Conservation (phyloP, 441 rosid species). For the Melastoma candidum region DNA sequence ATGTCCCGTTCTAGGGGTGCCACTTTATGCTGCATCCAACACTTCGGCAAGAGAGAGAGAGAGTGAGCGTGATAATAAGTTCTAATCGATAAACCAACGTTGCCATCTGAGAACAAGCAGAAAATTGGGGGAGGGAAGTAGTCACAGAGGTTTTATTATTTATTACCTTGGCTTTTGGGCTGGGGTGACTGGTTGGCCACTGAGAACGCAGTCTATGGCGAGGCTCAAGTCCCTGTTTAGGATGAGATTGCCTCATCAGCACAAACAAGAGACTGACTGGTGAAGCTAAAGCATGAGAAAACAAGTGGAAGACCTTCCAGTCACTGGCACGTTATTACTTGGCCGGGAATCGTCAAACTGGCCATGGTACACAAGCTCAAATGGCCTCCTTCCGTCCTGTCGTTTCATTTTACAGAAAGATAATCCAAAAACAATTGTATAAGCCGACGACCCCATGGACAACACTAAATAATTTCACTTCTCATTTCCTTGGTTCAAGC, state of each 20-base stretch:
- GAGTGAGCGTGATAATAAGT: constrained; percentile 5
- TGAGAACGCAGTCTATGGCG: constrained; percentile 64
- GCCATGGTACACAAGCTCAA: constrained; percentile 85
- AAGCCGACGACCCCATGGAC: not conserved
- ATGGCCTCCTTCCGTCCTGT: constrained; percentile 87
- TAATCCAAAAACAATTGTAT: not conserved
- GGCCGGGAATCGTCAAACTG: constrained; percentile 91
- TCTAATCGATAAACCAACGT: not conserved
- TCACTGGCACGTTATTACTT: constrained; percentile 47
- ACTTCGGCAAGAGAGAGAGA: constrained; percentile 24
- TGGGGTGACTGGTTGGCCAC: constrained; percentile 58
- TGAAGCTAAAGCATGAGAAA: constrained; percentile 1
- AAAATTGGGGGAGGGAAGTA: not conserved
- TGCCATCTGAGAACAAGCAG: not conserved
- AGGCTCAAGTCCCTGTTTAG: constrained; percentile 51
- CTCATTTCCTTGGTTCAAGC: constrained; percentile 3
- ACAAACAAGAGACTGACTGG: not conserved
- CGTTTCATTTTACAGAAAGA: constrained; percentile 4
- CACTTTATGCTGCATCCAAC: constrained; percentile 97
- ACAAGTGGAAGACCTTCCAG: constrained; percentile 51
- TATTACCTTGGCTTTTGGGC: constrained; percentile 67
- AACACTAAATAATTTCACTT: not conserved
- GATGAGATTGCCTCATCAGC: constrained; percentile 11
- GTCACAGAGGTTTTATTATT: not conserved
- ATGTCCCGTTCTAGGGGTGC: constrained; percentile 39